Evolutionary conservation across 208 protist genomes (phyloP), one percentile per base, ranked within the genome.

Genomic region (Leishmania tropica): DNA sequence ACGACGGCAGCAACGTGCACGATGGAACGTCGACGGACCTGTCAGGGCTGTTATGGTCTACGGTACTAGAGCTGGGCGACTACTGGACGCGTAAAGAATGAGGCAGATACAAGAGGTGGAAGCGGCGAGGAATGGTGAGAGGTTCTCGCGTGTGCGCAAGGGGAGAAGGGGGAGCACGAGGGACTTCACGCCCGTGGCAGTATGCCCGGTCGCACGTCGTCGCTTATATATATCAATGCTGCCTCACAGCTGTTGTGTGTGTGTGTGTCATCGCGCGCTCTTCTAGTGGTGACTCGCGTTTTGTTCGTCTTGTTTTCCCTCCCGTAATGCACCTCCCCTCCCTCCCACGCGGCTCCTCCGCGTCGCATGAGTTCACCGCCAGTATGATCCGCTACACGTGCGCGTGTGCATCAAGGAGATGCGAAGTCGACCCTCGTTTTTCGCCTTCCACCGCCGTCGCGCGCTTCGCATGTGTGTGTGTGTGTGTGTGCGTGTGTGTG

Each of bases 1-100:
- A 97, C 82, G 79, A 94, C 78, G 90, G 80, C 6, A 71, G 64
- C 24, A 81, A 87, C 74, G 85, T 96, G 60, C 87, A 95, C 78
- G 80, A 83, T n/a, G 89, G 86, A 51, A 93, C 89, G 3, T 75
- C 86, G 37, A 73, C 84, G 0, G 92, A 95, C 77, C 79, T 95
- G 10, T 75, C 80, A 40, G 51, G 74, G 2, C 28, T 95, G 28
- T 67, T 95, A n/a, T 88, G 80, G 84, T 84, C 87, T 28, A 90
- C 85, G 51, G 74, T 85, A 17, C 40, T 94, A 11, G 76, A 81
- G 40, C 79, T 90, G 54, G 89, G 88, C 10, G 79, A 87, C 28
- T 88, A 86, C 74, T 92, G 88, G 88, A 89, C 80, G 17, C 67
- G 40, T 21, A 47, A 54, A 15, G 24, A 47, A 58, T 75, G 48